Evolutionary conservation across 257 asterid species (phyloP).

Genomic region (Eustoma russellianum): DNA sequence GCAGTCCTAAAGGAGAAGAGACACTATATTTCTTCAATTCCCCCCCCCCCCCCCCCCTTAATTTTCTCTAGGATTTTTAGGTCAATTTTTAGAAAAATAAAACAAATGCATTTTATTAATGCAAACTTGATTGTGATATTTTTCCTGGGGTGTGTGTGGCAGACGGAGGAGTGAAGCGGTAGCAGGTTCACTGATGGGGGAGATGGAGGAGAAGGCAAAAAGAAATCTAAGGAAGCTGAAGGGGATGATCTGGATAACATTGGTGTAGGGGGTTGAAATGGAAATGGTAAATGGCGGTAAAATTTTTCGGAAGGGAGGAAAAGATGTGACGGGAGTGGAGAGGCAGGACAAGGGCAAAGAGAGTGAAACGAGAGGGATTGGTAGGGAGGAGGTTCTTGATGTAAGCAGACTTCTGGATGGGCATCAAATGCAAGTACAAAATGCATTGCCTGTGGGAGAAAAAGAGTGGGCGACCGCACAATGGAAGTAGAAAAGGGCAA

Average conservation of each 20-base stretch:
- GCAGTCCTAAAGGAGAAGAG: too few species aligned
- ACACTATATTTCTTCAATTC: too few species aligned
- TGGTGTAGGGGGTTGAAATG: background rate
- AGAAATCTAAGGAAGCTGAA: constrained; percentile 4
- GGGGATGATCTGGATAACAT: background rate
- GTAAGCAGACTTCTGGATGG: too few species aligned
- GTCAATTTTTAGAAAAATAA: too few species aligned
- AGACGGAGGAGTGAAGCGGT: background rate
- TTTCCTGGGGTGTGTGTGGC: background rate
- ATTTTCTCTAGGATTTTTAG: too few species aligned
- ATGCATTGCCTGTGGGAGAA: background rate
- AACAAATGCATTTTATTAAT: too few species aligned
- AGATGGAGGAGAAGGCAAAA: constrained; percentile 2
- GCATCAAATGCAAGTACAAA: background rate
- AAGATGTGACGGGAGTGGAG: background rate
- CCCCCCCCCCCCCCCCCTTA: too few species aligned
- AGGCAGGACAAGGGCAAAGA: background rate
- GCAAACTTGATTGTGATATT: too few species aligned
- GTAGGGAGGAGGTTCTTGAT: background rate
- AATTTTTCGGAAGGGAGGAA: background rate
- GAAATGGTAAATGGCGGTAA: background rate
- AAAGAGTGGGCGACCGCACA: background rate
- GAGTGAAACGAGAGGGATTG: background rate
- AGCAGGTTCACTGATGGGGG: background rate
- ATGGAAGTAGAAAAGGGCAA: background rate